These are phyloP conservation scores for Pythium dissimile DNA, from an alignment of 352 stramenopile species.

Conservation along the genomic window DNA sequence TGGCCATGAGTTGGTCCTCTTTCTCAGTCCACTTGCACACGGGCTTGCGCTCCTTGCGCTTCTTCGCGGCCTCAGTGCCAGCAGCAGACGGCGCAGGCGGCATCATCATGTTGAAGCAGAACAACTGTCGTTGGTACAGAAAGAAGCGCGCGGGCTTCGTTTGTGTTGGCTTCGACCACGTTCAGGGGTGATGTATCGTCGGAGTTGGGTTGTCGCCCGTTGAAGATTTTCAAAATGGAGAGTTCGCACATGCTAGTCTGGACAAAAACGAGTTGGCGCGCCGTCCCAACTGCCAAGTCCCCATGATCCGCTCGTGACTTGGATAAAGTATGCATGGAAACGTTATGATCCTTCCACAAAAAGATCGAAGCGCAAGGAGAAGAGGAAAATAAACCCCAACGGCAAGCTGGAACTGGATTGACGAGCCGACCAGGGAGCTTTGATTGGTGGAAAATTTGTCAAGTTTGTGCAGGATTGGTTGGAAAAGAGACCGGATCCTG, in stretches of 20 bases:
- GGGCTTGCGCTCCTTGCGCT: constrained; percentile 69
- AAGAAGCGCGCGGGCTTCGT: too few relatives aligned
- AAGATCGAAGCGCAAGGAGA: constrained; percentile 22
- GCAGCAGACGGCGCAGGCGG: not conserved
- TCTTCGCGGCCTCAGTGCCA: not conserved
- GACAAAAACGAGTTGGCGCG: constrained; percentile 22
- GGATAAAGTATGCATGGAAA: constrained; percentile 29
- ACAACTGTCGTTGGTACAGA: too few relatives aligned
- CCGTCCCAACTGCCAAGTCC: constrained; percentile 29
- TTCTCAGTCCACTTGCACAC: constrained; percentile 87
- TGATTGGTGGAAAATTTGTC: constrained; percentile 9
- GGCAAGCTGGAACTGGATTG: constrained; percentile 8
- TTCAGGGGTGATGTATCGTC: not conserved
- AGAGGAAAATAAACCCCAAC: constrained; percentile 12
- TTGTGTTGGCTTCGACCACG: too few relatives aligned
- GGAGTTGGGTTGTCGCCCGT: constrained; percentile 3
- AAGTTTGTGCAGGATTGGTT: constrained; percentile 5
- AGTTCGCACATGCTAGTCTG: constrained; percentile 1
- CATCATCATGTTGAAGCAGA: constrained; percentile 12
- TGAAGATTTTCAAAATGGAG: constrained; percentile 27
- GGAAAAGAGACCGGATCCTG: constrained; percentile 16
- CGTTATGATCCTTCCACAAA: constrained; percentile 36
- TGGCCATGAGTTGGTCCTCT: constrained; percentile 87
- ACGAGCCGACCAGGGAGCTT: not conserved
- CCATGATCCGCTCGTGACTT: constrained; percentile 21